A percentile compares a stretch with the other conserved stretches of the same genome.
These are phyloP conservation scores for Colletotrichum sansevieriae DNA, from an alignment of 2,329 filamentous ascomycete species.

Conservation along the genomic window DNA sequence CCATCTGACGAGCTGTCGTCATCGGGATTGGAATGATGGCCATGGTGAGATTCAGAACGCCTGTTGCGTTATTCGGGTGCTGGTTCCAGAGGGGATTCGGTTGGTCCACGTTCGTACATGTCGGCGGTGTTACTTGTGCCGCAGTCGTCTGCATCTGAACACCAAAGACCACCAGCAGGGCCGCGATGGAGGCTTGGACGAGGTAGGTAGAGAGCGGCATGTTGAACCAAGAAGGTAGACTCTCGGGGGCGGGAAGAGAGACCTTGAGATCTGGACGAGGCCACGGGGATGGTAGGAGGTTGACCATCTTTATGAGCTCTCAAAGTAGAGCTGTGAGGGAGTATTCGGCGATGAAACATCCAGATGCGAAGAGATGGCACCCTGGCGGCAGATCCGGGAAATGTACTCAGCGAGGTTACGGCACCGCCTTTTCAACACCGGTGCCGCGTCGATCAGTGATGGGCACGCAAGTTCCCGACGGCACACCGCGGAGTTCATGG, in stretches of 20 bases:
- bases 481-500: conserved; percentile 13
- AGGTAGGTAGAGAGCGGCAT: conserved; percentile 35
- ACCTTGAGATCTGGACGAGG: conserved; percentile 12
- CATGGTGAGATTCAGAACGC: conserved; percentile 67
- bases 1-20: conserved; percentile 57
- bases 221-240: conserved; percentile 27
- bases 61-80: conserved; percentile 63
- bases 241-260: conserved; percentile 9
- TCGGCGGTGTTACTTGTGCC: conserved; percentile 10
- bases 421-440: conserved; percentile 19
- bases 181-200: conserved; percentile 35
- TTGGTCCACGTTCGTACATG: conserved; percentile 39
- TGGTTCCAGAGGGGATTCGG: conserved; percentile 60
- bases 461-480: conserved; percentile 17
- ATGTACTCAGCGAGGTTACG: not conserved
- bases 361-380: conserved; percentile 2
- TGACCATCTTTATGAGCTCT: conserved; percentile 37
- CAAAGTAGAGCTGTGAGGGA: conserved; percentile 10
- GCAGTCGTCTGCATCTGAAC: conserved; percentile 33
- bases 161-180: conserved; percentile 30
- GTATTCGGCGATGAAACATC: conserved; percentile 24
- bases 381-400: conserved; percentile 26
- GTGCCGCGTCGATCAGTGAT: conserved; percentile 34
- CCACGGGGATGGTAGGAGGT: conserved; percentile 31
- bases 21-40: conserved; percentile 65